Conservation (phyloP, 2,329 filamentous ascomycete genomes). For the Penicillium sp. region DNA sequence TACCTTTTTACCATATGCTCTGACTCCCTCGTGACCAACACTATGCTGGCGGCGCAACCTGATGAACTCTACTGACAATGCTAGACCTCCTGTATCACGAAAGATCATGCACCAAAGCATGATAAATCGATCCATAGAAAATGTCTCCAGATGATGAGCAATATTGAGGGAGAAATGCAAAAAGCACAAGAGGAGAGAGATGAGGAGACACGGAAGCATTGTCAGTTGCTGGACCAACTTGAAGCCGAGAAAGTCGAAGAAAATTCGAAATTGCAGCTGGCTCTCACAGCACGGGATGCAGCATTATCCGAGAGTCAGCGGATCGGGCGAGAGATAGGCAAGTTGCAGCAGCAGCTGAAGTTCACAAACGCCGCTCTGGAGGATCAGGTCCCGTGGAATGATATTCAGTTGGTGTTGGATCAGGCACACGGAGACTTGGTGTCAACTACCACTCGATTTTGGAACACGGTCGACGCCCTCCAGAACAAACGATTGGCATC, state of each 20-base stretch:
- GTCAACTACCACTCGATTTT: conserved; percentile 2
- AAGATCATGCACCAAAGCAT: background rate
- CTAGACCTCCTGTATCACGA: background rate
- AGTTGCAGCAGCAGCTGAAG: conserved; percentile 3
- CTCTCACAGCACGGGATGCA: background rate
- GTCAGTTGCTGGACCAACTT: background rate
- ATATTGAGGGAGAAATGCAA: too few species aligned
- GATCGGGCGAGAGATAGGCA: background rate
- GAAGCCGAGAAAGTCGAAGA: background rate
- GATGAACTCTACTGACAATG: too few species aligned
- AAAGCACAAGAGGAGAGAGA: background rate
- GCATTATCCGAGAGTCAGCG: background rate
- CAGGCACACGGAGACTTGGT: conserved; percentile 6
- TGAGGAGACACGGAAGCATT: background rate
- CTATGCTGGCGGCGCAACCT: background rate
- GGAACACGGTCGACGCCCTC: conserved; percentile 1
- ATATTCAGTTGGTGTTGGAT: conserved; percentile 8
- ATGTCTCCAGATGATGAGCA: background rate
- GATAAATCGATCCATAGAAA: background rate
- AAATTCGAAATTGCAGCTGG: background rate
- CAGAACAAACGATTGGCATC: conserved; percentile 3
- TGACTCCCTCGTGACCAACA: background rate
- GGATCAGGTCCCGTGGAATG: background rate
- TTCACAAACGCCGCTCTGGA: conserved; percentile 1
- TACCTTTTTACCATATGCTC: too few species aligned